These are phyloP conservation scores for Sistotremastrum suecicum DNA, from an alignment of 768 basidiomycete species.

Conservation along the genomic window DNA sequence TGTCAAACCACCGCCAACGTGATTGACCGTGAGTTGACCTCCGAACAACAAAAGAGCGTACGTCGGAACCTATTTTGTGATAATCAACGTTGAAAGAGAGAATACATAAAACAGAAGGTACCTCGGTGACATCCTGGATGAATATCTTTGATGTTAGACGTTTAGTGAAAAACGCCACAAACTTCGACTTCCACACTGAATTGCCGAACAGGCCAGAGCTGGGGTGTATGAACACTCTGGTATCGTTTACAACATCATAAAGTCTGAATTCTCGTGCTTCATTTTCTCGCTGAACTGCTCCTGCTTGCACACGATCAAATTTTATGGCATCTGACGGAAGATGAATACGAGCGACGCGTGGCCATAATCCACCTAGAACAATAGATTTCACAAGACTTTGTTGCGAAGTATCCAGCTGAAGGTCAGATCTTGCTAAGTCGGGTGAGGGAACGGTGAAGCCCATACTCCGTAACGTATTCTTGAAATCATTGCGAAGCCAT, in stretches of 20 bases:
- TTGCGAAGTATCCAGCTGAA: slow-evolving; percentile 54
- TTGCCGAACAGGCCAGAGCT: slow-evolving; percentile 64
- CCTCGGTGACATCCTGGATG: slow-evolving; percentile 79
- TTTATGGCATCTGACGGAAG: slow-evolving; percentile 62
- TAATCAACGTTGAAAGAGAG: background rate
- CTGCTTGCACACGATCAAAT: slow-evolving; percentile 76
- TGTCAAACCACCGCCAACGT: slow-evolving; percentile 63
- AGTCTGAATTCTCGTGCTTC: slow-evolving; percentile 74
- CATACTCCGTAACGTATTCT: slow-evolving; percentile 50
- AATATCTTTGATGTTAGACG: slow-evolving; percentile 74
- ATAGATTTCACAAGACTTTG: slow-evolving; percentile 72
- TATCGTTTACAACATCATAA: slow-evolving; percentile 44
- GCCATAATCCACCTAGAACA: slow-evolving; percentile 79
- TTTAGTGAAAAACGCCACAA: slow-evolving; percentile 75
- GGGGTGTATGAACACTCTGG: slow-evolving; percentile 72
- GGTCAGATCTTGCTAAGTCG: slow-evolving; percentile 28
- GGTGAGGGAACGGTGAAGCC: slow-evolving; percentile 48
- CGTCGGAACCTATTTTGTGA: slow-evolving; percentile 53
- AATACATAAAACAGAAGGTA: slow-evolving; percentile 16
- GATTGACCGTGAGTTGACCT: slow-evolving; percentile 63
- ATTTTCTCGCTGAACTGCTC: slow-evolving; percentile 75
- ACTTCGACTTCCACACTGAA: slow-evolving; percentile 61
- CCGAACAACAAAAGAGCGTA: slow-evolving; percentile 79
- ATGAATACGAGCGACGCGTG: slow-evolving; percentile 62
- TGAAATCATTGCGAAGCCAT: slow-evolving; percentile 64